These are phyloP conservation scores for Mycena polygramma DNA, from an alignment of 768 basidiomycete genomes.

Conservation along the genomic window DNA sequence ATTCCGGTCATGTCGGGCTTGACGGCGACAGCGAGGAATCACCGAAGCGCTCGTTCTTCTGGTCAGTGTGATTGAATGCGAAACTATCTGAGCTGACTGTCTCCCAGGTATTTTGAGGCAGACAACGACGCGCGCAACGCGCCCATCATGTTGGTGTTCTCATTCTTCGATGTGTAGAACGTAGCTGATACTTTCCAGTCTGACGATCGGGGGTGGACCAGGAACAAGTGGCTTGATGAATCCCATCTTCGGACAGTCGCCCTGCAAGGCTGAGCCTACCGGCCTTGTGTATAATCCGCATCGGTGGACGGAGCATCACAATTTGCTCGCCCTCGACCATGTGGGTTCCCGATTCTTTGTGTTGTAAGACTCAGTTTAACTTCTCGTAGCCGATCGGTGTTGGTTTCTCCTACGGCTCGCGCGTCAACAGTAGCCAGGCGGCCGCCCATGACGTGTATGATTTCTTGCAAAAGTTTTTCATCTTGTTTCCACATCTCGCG, in stretches of 20 bases:
- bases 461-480: slow-evolving; percentile 46
- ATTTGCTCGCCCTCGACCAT: not conserved
- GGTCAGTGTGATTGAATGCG: slow-evolving; percentile 11
- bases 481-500: not conserved
- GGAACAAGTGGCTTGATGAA: slow-evolving; percentile 48
- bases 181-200: slow-evolving; percentile 27
- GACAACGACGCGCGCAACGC: slow-evolving; percentile 41
- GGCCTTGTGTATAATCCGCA: slow-evolving; percentile 43
- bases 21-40: slow-evolving; percentile 42
- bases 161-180: not conserved
- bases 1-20: slow-evolving; percentile 48
- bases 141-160: slow-evolving; percentile 43
- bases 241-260: slow-evolving; percentile 44
- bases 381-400: slow-evolving; percentile 4
- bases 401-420: slow-evolving; percentile 37
- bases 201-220: slow-evolving; percentile 52
- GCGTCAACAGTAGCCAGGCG: slow-evolving; percentile 46
- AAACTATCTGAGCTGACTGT: no score
- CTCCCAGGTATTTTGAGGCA: not conserved
- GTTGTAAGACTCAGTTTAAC: not conserved
- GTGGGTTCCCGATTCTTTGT: not conserved
- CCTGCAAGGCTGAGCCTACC: slow-evolving; percentile 41
- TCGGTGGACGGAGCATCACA: slow-evolving; percentile 40
- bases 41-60: slow-evolving; percentile 44
- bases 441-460: slow-evolving; percentile 51